These are phyloP conservation scores for Hypoxylon trugodes DNA, from an alignment of 495 filamentous ascomycete species.

Conservation along the genomic window DNA sequence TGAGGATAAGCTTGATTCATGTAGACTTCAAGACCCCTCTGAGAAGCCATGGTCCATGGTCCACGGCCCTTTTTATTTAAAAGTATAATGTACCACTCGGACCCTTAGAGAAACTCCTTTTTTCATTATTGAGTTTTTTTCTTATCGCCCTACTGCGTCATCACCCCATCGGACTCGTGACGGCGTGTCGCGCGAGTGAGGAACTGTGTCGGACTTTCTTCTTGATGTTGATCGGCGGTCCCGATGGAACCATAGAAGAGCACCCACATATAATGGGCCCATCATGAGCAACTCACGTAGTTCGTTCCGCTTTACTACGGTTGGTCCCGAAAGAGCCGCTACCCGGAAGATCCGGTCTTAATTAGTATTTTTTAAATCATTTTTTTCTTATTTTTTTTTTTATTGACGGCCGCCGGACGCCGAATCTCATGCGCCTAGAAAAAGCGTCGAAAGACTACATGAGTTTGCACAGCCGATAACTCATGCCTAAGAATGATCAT, in stretches of 20 bases:
- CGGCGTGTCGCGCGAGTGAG: slow-evolving; percentile 37
- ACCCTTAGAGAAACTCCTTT: slow-evolving; percentile 12
- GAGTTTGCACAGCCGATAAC: background rate
- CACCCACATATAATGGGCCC: slow-evolving; percentile 39
- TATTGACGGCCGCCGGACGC: slow-evolving; percentile 24
- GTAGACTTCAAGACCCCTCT: background rate
- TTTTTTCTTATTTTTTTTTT: background rate
- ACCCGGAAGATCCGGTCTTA: slow-evolving; percentile 23
- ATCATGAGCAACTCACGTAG: slow-evolving; percentile 26
- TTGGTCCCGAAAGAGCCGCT: slow-evolving; percentile 36
- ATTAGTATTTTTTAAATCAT: too few species aligned
- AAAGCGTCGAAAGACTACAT: slow-evolving; percentile 4
- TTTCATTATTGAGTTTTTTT: background rate
- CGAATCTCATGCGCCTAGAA: background rate
- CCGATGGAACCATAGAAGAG: slow-evolving; percentile 31
- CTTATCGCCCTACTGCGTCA: slow-evolving; percentile 15
- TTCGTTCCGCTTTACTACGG: slow-evolving; percentile 26
- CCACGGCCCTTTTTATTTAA: slow-evolving; percentile 23
- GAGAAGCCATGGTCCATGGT: slow-evolving; percentile 17
- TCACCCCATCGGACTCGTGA: slow-evolving; percentile 38
- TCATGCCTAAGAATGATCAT: background rate
- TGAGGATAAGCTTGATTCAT: slow-evolving; percentile 20
- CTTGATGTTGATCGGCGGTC: slow-evolving; percentile 24
- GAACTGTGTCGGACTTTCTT: slow-evolving; percentile 9
- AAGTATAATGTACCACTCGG: slow-evolving; percentile 13